Evolutionary conservation across 805 yeast species (phyloP), one percentile per base, ranked within the genome.

Genomic region (Wickerhamomyces hampshirensis): DNA sequence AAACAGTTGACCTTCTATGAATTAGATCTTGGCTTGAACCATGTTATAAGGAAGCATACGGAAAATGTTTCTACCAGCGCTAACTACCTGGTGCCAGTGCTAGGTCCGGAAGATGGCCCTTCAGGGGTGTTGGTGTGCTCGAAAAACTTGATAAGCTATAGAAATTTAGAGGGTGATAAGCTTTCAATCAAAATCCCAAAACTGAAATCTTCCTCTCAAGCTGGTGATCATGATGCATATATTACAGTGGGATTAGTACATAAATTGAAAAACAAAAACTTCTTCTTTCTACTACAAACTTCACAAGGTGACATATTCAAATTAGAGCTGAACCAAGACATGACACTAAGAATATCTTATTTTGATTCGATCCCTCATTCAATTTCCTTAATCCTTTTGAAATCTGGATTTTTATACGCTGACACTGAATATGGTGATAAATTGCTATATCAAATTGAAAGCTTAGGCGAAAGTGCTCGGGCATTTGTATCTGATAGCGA

Each of bases 21-120:
- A 51, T 61, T 89, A 18, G 97, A 93, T 56, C 69, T 85, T 28
- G 96, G 97, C 1, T 63, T 91, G 31, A 89, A 89, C 51, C 84
- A 82, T 53, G 73, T 89, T 2, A 67, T 83, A 1, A 72, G 70
- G 38, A 68, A 68, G 45, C 68, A 60, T 59, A 53, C 71, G n/a
- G 69, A 57, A 28, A 53, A 42, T 6, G 58, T 76, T 2, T 51
- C 59, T 1, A 46, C 45, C 17, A 40, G 68, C 1, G 63, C 89
- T 1, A 74, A 68, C 42, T 63, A 71, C 37, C 41, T 89, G 6
- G 43, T 86, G n/a, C 65, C 80, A 0, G 65, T 88, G 12, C 96
- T 96, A 0, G 84, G 81, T 3, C 80, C 76, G 6, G 59, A 64
- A n/a, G 80, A 78, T 35, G 86, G 84, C 1, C 81, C 82, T 0